Evolutionary conservation across 257 asterid species (phyloP), one percentile per base, ranked within the genome.

Genomic region (Leonotis leonurus): DNA sequence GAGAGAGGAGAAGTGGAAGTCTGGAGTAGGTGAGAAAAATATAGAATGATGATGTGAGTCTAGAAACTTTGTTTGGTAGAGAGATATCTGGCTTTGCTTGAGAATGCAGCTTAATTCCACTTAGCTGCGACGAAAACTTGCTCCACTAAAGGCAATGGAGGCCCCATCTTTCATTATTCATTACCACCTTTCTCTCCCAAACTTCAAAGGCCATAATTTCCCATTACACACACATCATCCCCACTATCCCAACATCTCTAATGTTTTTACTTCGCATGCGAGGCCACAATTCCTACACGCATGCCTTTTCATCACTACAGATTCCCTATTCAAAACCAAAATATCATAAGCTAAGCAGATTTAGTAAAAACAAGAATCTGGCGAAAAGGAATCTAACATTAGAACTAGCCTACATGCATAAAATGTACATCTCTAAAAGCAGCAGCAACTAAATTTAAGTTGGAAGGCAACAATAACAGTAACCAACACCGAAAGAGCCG

Each of bases 61-160:
- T 51, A 61, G 3, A 20, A 46, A 29, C 26, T 68, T n/a, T n/a
- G 78, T 73, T 75, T 70, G 78, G 83, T 78, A 37, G 30, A 14
- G 73, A 73, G 48, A 56, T 78, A 70, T 65, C 4, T 73, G 66
- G 79, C 81, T 73, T 80, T 83, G 86, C 89, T 83, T 80, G 73
- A 72, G 70, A 80, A 75, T 65, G 73, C 74, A 83, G 73, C 60
- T 69, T 80, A 65, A 62, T 72, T 50, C 83, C 81, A 82, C 77
- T 82, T 64, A 48, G 63, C 62, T 56, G 40, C 25, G 39, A 70
- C 41, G 63, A 73, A 64, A 70, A 73, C 70, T 73, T 64, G 73
- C 73, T 62, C 83, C 85, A 77, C 82, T 82, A 58, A 46, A 53
- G 41, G 57, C 40, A 68, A 68, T 64, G 78, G 78, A 70, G 85